phyloP scores from a whole-genome alignment of 257 asterid genomes.

The Nicotiana benthamiana region DNA sequence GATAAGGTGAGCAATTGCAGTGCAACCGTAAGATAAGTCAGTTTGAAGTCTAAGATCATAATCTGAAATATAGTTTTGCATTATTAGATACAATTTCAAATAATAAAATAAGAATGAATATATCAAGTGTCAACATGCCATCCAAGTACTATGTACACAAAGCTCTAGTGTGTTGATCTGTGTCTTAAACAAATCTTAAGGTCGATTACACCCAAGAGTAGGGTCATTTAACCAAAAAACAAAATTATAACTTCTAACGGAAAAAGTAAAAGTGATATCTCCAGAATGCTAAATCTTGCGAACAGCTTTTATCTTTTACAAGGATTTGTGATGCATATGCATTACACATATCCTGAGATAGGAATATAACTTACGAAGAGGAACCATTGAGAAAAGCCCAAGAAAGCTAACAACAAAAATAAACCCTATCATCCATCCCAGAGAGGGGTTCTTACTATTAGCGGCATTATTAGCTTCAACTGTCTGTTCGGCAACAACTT shows the following conservation, averaged over 20 bases:
- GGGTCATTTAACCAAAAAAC: neutral
- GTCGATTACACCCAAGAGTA: neutral
- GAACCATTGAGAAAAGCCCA: conserved; percentile 84
- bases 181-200: neutral
- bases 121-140: neutral
- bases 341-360: neutral
- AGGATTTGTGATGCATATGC: neutral
- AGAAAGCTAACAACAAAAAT: conserved; percentile 87
- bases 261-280: neutral
- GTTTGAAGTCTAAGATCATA: conserved; percentile 83
- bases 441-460: conserved; percentile 61
- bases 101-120: neutral
- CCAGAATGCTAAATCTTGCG: neutral
- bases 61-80: conserved; percentile 33
- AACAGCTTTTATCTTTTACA: neutral
- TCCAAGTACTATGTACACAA: neutral
- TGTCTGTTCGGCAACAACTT: conserved; percentile 53
- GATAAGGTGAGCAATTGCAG: conserved; percentile 91
- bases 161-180: neutral
- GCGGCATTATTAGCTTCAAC: conserved; percentile 35
- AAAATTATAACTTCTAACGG: no score
- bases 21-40: conserved; percentile 81
- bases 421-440: conserved; percentile 84
- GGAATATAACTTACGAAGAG: conserved; percentile 67
- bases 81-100: neutral